Conservation (phyloP, 148 eudicot species). For the Diospyros kaki region DNA sequence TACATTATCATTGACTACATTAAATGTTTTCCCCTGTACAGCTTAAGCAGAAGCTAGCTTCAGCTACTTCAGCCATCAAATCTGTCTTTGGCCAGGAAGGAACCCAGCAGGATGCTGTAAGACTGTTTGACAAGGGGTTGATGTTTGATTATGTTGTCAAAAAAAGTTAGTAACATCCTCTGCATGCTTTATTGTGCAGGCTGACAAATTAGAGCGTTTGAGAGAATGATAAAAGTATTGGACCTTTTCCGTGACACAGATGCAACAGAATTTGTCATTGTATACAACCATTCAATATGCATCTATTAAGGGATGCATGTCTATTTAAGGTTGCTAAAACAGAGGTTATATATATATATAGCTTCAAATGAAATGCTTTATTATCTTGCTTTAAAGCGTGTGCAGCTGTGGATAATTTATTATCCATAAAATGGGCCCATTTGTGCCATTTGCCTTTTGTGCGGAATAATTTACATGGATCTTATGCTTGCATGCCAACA, state of each 20-base stretch:
- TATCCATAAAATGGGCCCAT: background rate
- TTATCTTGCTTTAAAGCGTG: background rate
- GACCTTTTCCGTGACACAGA: conserved; percentile 88
- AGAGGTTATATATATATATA: background rate
- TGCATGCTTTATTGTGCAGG: conserved; percentile 32
- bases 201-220: conserved; percentile 73
- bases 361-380: background rate
- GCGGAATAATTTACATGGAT: background rate
- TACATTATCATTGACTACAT: background rate
- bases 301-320: background rate
- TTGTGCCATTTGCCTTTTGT: background rate
- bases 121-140: conserved; percentile 13
- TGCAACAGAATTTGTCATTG: conserved; percentile 94
- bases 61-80: conserved; percentile 95
- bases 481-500: conserved; percentile 2
- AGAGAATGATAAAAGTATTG: conserved; percentile 89
- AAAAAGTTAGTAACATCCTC: background rate
- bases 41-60: conserved; percentile 84
- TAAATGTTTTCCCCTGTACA: conserved; percentile 26
- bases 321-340: no score
- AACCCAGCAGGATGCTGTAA: conserved; percentile 58
- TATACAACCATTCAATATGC: conserved; percentile 9
- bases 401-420: background rate
- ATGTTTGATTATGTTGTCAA: background rate
- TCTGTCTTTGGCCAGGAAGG: conserved; percentile 86